Evolutionary conservation across 2,329 filamentous ascomycete genomes (phyloP), one percentile per base, ranked within the genome.

Genomic region (Laburnicola sp.): DNA sequence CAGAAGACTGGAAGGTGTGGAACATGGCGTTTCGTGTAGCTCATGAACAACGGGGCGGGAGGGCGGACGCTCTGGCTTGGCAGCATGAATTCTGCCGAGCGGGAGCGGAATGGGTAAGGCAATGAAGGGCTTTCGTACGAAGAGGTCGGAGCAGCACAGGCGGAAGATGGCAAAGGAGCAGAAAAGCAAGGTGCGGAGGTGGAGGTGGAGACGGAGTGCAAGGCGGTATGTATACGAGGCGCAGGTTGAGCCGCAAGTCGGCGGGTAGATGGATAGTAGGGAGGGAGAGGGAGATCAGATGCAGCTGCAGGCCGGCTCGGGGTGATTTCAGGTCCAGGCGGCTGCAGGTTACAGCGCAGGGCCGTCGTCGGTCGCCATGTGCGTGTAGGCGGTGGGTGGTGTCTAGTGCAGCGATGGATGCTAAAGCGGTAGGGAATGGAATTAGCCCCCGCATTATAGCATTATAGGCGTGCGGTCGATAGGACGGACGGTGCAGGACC

Each of bases 1-100:
- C 61, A 6, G 72, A 65, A 11, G 69, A 69, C 47, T 76, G 74
- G 51, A 78, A 78, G 4, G 75, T 77, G 58, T 77, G 75, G 57
- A 76, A 78, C 75, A 77, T 77, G 58, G 35, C 55, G 48, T 32
- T 35, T 40, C 34, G 50, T 36, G 41, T 41, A 32, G 30, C 16
- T 31, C 23, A n/a, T 2, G 16, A 26, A 37, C 11, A 25, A 9
- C 11, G 37, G 21, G 23, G 37, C 39, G 23, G 27, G 39, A 16
- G 8, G 28, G 11, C n/a, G 10, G 26, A n/a, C 26, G 30, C 10
- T 41, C 8, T 27, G 16, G 16, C 16, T 16, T 16, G 16, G 16
- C 16, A 16, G 16, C 16, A 16, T 16, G 16, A 16, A 16, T 16
- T 16, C 16, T 16, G 16, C 16, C 16, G 16, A 16, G 16, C 16